Base-by-base conservation (phyloP, 2,329 filamentous ascomycete genomes). In the Trichoderma sp. region DNA sequence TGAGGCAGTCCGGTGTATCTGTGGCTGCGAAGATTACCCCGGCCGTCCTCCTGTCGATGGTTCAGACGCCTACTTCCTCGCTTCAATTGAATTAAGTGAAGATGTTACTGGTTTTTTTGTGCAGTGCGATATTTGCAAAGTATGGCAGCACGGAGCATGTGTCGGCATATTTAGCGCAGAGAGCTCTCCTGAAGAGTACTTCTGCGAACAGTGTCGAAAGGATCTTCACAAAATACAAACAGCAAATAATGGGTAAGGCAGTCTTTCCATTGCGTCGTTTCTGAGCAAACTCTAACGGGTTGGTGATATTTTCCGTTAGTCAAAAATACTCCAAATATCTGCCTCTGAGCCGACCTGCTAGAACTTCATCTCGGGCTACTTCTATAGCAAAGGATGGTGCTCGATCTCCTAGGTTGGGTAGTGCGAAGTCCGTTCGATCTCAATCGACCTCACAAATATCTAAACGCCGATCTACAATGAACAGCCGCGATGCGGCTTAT, bases 101-200 rank as follows among this genome's bases (percentile, higher is more conserved):
- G 96, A 98, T 78, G 89, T 96, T 79, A 97, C 96, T 62, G 96
- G 95, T 71, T 93, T 98, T 85, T 99, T 98, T 85, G 95, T 99
- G 79, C 96, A 98, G 87, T 99, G 97, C 89, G 97, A 98, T 85
- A 89, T 94, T 78, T 99, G 97, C 88, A 97, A 97, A 83, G 97
- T 98, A 78, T 99, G 96, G 97, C 97, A 99, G 84, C 97, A 99
- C 83, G 97, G 97, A 81, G 96, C 95, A 76, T 99, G 97, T 82
- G 96, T 99, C 76, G 96, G 97, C 76, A 98, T 99, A 81, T 95
- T 97, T 87, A 97, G 97, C 79, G 96, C 98, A 84, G 93, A 94
- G 79, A 93, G 93, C 83, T 96, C 94, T 78, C 97, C 97, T 11
- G 96, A 98, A 73, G 95, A 98, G 84, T 99, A 99, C 86, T 99